Evolutionary conservation across 2,329 filamentous ascomycete species (phyloP).

Genomic region (Aspergillus ustus): DNA sequence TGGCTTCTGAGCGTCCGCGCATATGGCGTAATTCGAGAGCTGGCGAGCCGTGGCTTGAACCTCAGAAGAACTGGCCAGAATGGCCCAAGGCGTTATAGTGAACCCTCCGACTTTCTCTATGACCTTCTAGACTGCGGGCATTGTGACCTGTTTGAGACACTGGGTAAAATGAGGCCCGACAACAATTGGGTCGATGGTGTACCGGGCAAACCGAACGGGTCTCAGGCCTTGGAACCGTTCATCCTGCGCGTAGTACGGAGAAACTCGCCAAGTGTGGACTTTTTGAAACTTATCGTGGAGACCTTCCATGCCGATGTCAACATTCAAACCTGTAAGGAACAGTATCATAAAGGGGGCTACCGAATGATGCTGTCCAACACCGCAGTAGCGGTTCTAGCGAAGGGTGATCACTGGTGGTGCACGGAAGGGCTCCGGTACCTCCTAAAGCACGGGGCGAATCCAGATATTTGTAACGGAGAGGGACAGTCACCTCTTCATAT

Average conservation of each 20-base stretch:
- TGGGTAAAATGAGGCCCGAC: not conserved
- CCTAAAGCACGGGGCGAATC: not conserved
- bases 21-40: not conserved
- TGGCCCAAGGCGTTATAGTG: not conserved
- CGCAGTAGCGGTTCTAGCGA: not conserved
- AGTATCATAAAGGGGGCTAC: not conserved
- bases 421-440: not conserved
- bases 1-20: not conserved
- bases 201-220: not conserved
- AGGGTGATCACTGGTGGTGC: not conserved
- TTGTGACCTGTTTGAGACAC: not conserved
- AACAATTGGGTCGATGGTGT: not conserved
- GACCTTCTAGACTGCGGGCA: not conserved
- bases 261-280: not conserved
- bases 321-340: not conserved
- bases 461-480: not conserved
- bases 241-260: not conserved
- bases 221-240: not conserved
- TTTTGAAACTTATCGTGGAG: not conserved
- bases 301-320: not conserved
- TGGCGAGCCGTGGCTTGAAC: not conserved
- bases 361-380: not conserved
- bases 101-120: not conserved
- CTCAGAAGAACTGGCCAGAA: not conserved
- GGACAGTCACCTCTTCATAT: not conserved